Conservation (phyloP, 306 rosid genomes). For the Herpetospermum pedunculosum region DNA sequence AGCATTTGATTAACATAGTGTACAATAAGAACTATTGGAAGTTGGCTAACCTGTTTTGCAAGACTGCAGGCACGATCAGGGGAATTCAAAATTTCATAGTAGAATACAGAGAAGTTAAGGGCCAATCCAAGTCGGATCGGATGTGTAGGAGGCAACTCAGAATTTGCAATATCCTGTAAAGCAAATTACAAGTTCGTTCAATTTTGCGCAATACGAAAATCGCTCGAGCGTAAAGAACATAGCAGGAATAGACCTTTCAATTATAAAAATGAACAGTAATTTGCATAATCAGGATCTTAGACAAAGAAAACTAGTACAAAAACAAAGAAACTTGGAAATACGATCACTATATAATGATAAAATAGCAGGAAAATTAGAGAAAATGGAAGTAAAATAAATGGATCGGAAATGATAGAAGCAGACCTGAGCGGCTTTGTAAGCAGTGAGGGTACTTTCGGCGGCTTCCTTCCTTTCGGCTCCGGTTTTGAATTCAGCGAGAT, state of each 20-base stretch:
- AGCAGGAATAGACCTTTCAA: background rate
- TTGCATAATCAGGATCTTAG: background rate
- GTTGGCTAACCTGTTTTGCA: slow-evolving; percentile 78
- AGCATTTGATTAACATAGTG: background rate
- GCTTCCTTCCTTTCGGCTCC: slow-evolving; percentile 96
- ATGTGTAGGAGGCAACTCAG: slow-evolving; percentile 91
- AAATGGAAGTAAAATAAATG: background rate
- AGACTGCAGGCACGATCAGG: slow-evolving; percentile 99
- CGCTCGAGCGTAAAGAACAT: background rate
- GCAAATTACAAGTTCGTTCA: background rate
- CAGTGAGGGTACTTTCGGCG: slow-evolving; percentile 91
- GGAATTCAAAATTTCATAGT: slow-evolving; percentile 92
- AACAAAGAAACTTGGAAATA: background rate
- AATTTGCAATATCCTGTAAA: slow-evolving; percentile 80
- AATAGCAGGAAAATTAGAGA: background rate
- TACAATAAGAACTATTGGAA: background rate
- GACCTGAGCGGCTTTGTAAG: slow-evolving; percentile 98
- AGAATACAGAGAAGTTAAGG: slow-evolving; percentile 88
- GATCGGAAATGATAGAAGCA: background rate
- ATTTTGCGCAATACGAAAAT: background rate
- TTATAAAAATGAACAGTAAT: background rate
- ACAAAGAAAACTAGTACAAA: background rate
- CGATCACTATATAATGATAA: background rate
- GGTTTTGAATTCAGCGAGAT: slow-evolving; percentile 94
- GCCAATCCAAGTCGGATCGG: slow-evolving; percentile 99